Conservation (phyloP, 2,329 filamentous ascomycete species). For the Rasamsonia emersonii region DNA sequence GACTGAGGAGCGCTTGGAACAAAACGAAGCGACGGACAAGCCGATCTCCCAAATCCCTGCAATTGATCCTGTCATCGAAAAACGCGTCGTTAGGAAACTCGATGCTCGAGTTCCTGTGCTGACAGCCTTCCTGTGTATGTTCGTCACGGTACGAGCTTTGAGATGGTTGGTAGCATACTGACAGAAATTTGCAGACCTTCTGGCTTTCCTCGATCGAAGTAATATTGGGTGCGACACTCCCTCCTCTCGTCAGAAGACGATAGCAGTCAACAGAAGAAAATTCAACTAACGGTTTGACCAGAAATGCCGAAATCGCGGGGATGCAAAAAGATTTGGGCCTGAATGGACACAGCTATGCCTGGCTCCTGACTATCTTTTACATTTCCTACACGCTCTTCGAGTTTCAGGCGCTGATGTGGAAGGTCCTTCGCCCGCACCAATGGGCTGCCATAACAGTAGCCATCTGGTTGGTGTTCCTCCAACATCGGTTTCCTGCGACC, state of each 20-base stretch:
- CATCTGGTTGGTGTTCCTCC: slow-evolving; percentile 24
- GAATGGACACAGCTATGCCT: slow-evolving; percentile 38
- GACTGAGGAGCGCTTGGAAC: background rate
- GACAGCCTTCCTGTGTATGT: slow-evolving; percentile 32
- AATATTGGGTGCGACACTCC: slow-evolving; percentile 38
- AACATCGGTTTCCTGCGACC: slow-evolving; percentile 7
- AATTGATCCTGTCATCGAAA: slow-evolving; percentile 29
- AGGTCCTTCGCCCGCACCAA: slow-evolving; percentile 31
- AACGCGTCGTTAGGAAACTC: slow-evolving; percentile 28
- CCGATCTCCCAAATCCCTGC: slow-evolving; percentile 1
- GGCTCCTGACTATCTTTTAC: slow-evolving; percentile 47
- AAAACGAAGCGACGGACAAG: slow-evolving; percentile 2
- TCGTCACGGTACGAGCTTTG: background rate
- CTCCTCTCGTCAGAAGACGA: background rate
- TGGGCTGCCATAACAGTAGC: slow-evolving; percentile 38
- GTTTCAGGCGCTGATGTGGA: slow-evolving; percentile 38
- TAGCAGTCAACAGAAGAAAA: no score
- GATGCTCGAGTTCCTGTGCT: slow-evolving; percentile 27
- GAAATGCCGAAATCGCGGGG: slow-evolving; percentile 47
- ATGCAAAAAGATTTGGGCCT: slow-evolving; percentile 44
- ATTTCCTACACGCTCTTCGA: slow-evolving; percentile 40
- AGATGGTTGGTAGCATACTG: slow-evolving; percentile 5
- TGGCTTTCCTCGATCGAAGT: slow-evolving; percentile 42
- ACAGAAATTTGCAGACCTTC: slow-evolving; percentile 27
- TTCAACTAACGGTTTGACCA: slow-evolving; percentile 13